Percentiles rank a stretch among this genome's conserved stretches.
Conservation (phyloP, 495 filamentous ascomycete species). For the Aspergillus sclerotioniger region DNA sequence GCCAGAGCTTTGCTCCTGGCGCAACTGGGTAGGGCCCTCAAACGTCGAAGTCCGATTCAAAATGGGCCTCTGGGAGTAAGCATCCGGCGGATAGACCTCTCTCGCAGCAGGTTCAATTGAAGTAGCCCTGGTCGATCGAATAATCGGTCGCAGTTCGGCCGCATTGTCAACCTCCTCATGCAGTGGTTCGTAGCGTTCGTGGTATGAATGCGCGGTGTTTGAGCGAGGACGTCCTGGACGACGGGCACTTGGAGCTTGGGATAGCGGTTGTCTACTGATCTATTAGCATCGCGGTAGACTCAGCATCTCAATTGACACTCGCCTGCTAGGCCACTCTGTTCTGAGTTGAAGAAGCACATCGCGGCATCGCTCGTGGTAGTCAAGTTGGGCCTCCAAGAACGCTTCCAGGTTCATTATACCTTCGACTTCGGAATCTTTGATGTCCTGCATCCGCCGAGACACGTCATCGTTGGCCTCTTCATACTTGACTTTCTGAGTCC, state of each 20-base stretch:
- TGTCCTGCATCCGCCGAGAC: slow-evolving; percentile 89
- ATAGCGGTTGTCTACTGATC: slow-evolving; percentile 24
- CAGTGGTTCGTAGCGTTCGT: slow-evolving; percentile 54
- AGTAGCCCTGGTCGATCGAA: slow-evolving; percentile 52
- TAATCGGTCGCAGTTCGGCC: slow-evolving; percentile 55
- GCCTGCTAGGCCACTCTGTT: slow-evolving; percentile 67
- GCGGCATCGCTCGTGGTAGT: slow-evolving; percentile 85
- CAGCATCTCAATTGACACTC: slow-evolving; percentile 22
- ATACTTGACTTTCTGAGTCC: slow-evolving; percentile 90
- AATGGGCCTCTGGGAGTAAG: slow-evolving; percentile 39
- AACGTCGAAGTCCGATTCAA: slow-evolving; percentile 52
- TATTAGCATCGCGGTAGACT: slow-evolving; percentile 18
- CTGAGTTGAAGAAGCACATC: slow-evolving; percentile 68
- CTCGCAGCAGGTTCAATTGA: slow-evolving; percentile 37
- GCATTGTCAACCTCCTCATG: slow-evolving; percentile 53
- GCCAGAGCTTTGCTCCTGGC: slow-evolving; percentile 46
- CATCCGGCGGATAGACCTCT: slow-evolving; percentile 29
- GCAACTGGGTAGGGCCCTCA: slow-evolving; percentile 54
- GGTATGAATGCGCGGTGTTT: slow-evolving; percentile 60
- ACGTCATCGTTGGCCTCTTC: slow-evolving; percentile 96
- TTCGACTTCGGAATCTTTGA: slow-evolving; percentile 86
- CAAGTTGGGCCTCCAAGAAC: slow-evolving; percentile 87
- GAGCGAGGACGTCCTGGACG: slow-evolving; percentile 55
- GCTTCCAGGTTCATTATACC: slow-evolving; percentile 74
- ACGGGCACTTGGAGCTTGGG: slow-evolving; percentile 27